Evolutionary conservation across 78 protist species (phyloP), one percentile per base, ranked within the genome.

Genomic region (Goniomonas avonlea): DNA sequence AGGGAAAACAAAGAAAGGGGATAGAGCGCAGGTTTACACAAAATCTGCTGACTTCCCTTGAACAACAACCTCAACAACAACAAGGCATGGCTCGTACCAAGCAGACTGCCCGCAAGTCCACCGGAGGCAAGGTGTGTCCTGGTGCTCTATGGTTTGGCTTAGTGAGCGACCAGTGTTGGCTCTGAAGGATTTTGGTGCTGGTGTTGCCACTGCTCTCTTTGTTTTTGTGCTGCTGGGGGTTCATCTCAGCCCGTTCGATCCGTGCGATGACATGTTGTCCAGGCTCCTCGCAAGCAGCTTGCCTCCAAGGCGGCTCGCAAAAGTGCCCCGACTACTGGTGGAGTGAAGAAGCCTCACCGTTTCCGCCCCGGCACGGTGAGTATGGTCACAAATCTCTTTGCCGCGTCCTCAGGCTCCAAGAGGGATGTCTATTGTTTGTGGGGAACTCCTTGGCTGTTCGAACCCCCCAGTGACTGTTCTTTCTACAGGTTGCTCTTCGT

Each of bases 21-120:
- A n/a, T n/a, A n/a, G n/a, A n/a, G n/a, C n/a, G n/a, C n/a, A n/a
- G n/a, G n/a, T n/a, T n/a, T n/a, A n/a, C n/a, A n/a, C n/a, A n/a
- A n/a, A n/a, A n/a, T n/a, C n/a, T n/a, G n/a, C n/a, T n/a, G n/a
- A n/a, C n/a, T n/a, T n/a, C n/a, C n/a, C n/a, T n/a, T n/a, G n/a
- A n/a, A n/a, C n/a, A n/a, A n/a, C n/a, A n/a, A n/a, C n/a, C n/a
- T n/a, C n/a, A n/a, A n/a, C n/a, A n/a, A n/a, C n/a, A n/a, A n/a
- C n/a, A n/a, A n/a, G n/a, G n/a, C 56, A 90, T 93, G 96, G 96
- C 96, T 39, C 92, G 96, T 39, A 93, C 96, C 45, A 93, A 93
- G 89, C 96, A 93, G 83, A 93, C 96, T 25, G 96, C 96, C 21
- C 89, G 96, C 79, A 93, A 93, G 90, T 81, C 91, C 48, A 93